A percentile compares a stretch with the other conserved stretches of the same genome.
These are phyloP conservation scores for Hypomyces perniciosus DNA, from an alignment of 2,329 filamentous ascomycete genomes.

Conservation along the genomic window DNA sequence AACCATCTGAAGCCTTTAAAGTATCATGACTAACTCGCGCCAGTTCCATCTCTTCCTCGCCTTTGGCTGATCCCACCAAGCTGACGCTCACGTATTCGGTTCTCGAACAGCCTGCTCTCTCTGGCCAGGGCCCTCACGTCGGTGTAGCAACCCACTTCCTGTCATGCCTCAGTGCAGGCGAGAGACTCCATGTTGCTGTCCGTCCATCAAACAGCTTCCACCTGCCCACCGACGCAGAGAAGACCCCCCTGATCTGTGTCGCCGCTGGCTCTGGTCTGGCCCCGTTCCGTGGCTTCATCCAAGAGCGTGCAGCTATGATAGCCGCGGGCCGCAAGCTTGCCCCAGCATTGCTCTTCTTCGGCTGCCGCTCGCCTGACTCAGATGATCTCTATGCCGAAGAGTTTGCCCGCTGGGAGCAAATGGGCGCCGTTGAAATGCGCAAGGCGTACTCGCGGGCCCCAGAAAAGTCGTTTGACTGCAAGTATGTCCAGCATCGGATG, in stretches of 20 bases:
- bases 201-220: conserved; percentile 41
- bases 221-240: conserved; percentile 39
- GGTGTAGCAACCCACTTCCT: conserved; percentile 60
- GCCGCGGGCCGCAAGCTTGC: conserved; percentile 48
- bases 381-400: conserved; percentile 58
- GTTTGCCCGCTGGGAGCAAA: conserved; percentile 51
- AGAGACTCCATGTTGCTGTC: conserved; percentile 46
- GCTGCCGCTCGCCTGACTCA: conserved; percentile 48
- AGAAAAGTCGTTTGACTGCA: conserved; percentile 41
- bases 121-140: conserved; percentile 43
- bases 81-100: conserved; percentile 65
- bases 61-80: conserved; percentile 49
- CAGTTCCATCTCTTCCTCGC: conserved; percentile 68
- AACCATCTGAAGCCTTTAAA: too few species aligned
- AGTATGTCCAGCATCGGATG: conserved; percentile 43
- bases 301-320: conserved; percentile 52
- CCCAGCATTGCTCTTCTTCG: conserved; percentile 59
- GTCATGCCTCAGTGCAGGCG: conserved; percentile 37
- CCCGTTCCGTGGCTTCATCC: conserved; percentile 57
- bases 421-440: conserved; percentile 55
- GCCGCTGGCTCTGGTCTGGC: conserved; percentile 52
- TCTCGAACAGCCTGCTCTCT: conserved; percentile 49
- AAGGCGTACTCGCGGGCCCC: conserved; percentile 49
- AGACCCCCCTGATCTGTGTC: conserved; percentile 45
- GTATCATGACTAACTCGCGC: conserved; percentile 3